Base-by-base conservation (phyloP, 768 basidiomycete species). In the Daedaleopsis nitida region DNA sequence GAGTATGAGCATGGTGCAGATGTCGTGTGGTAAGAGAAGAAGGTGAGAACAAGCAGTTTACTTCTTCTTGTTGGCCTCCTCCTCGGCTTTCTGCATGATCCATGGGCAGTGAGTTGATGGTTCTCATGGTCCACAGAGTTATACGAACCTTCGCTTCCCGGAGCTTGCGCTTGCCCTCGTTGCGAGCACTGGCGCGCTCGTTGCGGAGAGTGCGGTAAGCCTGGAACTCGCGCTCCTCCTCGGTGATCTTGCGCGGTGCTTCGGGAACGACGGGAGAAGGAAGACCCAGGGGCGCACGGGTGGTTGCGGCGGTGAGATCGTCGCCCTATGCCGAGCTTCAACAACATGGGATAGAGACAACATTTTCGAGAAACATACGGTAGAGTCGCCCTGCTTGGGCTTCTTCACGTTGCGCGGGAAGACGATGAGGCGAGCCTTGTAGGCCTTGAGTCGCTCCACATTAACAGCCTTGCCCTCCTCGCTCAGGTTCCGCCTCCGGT, bases 391-490 rank as follows among this genome's bases (percentile, higher is more conserved):
- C 84, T 91, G 89, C 87, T 97, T 98, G 73, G 92, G 88, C 81
- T 98, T 98, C 76, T 86, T 83, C 66, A 92, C 84, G 79, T 97
- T 96, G 77, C 92, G 88, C 74, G 97, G 96, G 91, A 97, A 98
- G 78, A 99, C 90, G 69, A 98, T 89, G 73, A 99, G 80, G 69
- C 90, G 88, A 60, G 82, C 78, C 83, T 94, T 94, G 89, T 98
- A 98, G 42, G 89, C 90, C 78, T 91, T 86, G 76, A 99, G 81
- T 72, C 96, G 84, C 77, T 94, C 93, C 52, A 98, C 91, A 77
- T 99, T 99, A 73, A 97, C 70, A 72, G 88, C 84, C 81, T 96
- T 96, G 71, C 94, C 94, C 85, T 98, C 96, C 80, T 95, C 96
- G 74, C 91, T 94, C 77, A 94, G 75, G 81, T 96, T 96, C 76